Evolutionary conservation across 495 filamentous ascomycete genomes (phyloP), one percentile per base, ranked within the genome.

Genomic region (Penicillium mononematosum): DNA sequence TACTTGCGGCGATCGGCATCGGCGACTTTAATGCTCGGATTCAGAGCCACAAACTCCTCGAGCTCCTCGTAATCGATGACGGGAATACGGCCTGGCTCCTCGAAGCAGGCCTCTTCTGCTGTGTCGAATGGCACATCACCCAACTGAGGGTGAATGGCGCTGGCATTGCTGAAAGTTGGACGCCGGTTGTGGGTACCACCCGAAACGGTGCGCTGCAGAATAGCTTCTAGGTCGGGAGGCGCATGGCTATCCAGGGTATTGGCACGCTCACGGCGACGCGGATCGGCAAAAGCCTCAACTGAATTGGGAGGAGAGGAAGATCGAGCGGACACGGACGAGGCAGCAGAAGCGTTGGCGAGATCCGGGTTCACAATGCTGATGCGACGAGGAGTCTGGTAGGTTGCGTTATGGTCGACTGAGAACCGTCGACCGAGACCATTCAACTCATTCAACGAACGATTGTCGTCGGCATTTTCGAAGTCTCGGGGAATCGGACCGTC

Each of bases 231-330:
- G 32, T 82, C 78, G 5, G 85, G 84, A 50, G 78, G 70, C 2
- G 62, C 76, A 58, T 79, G 79, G 71, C 85, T 88, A 58, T 82
- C 84, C 38, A 85, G 54, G 3, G 85, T 88, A 34, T 83, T 83
- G 34, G 84, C 83, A 45, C 84, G 80, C 19, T 91, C 90, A 9
- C 84, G 83, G 45, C 85, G 81, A 57, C 84, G 81, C 2, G 71
- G 78, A 59, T 94, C 91, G 4, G 93, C 95, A 70, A 98, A 98
- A 16, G 94, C 94, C 70, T 97, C 93, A 24, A 98, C 94, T 3
- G 94, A 98, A 70, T 97, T 98, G 2, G 94, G 92, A 11, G 92
- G 92, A 17, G 95, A 98, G 0, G 82, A 78, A 2, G 89, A 90
- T 25, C 89, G 81, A 36, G 83, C 84, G 7, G 83, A 83, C 4